Evolutionary conservation across 495 filamentous ascomycete genomes (phyloP).

Genomic region (Chaetomidium leptoderma): DNA sequence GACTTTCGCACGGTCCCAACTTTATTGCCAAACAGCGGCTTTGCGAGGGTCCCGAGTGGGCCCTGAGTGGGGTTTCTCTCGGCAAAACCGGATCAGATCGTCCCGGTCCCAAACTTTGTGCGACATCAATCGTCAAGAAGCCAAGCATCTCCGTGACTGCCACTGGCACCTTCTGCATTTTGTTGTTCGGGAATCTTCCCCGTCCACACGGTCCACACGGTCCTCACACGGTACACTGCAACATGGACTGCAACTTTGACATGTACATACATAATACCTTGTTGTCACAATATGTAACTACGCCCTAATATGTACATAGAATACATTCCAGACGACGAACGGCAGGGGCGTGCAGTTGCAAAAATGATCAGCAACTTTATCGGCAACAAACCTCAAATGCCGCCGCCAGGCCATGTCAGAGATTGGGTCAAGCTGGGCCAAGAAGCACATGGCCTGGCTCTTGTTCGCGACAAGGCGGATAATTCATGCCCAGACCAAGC

Average conservation of each 20-base stretch:
- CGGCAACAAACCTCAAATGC: background rate
- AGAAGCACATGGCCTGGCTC: constrained; percentile 9
- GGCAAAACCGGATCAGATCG: constrained; percentile 20
- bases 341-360: no score
- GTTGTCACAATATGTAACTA: no score
- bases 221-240: no score
- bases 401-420: constrained; percentile 7
- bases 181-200: no score
- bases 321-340: no score
- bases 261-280: no score
- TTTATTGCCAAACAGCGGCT: background rate
- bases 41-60: background rate
- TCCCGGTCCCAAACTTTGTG: constrained; percentile 10
- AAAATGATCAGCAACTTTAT: constrained; percentile 7
- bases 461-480: background rate
- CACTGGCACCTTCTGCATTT: no score
- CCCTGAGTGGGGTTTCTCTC: no score
- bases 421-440: constrained; percentile 3
- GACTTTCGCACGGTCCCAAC: background rate
- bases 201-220: no score
- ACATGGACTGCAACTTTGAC: no score
- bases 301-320: no score
- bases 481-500: background rate
- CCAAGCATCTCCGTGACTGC: background rate
- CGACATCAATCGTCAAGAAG: constrained; percentile 3